Base-by-base conservation (phyloP, 352 stramenopile species). In the Phytophthora cryptogea region DNA sequence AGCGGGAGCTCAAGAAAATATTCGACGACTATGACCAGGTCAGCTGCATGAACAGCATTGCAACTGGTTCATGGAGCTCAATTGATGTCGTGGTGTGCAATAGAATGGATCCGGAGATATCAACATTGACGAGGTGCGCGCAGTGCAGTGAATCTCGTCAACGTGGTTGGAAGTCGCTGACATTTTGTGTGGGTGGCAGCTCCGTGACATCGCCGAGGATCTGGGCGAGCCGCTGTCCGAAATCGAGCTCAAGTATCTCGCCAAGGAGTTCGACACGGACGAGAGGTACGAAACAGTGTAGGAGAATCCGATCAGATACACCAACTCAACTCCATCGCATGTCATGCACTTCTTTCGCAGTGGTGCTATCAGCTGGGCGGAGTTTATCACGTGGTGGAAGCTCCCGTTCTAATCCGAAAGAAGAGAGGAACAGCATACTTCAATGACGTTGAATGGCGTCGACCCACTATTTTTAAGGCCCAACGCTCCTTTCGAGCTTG, bases 301-400 rank as follows among this genome's bases (percentile, higher is more conserved):
- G 23, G 35, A 32, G 35, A 17, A 35, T 43, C 23, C 32, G 39
- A 43, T 46, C 31, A 30, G 31, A 46, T 7, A 3, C 33, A 45
- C 10, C 20, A 33, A n/a, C 27, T 43, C 37, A 39, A 46, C 45
- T 43, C 42, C 35, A 35, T 59, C 53, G 54, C 45, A 65, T 59
- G 32, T 11, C 30, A 3, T 65, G n/a, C 40, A 17, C 27, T 31
- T 54, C n/a, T 58, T 37, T 61, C n/a, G 9, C 54, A 91, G 81
- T 51, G 82, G 82, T 13, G 61, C 68, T 27, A 89, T 91, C 63
- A 76, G 63, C 61, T 91, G 82, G 80, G 62, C 55, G 44, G 82
- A 91, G 66, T 91, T 91, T 74, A 88, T 91, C 63, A 63, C 79
- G 52, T 91, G 76, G 79, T 89, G 82, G 82, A 89, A 90, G 78